Base-by-base conservation (phyloP, 2,329 filamentous ascomycete genomes). In the Pseudogymnoascus pannorum region DNA sequence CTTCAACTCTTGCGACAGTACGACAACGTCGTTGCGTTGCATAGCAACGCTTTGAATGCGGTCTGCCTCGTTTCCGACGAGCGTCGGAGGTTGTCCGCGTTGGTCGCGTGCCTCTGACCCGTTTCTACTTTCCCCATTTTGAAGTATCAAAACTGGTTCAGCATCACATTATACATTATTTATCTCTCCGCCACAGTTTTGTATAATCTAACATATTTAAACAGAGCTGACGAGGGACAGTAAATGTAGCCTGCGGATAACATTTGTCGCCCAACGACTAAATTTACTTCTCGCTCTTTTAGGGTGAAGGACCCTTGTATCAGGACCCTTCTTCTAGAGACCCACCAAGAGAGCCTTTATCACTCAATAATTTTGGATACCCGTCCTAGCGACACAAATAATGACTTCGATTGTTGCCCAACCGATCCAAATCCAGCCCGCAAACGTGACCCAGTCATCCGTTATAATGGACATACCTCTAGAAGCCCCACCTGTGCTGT, bases 401-500 rank as follows among this genome's bases (percentile, higher is more conserved):
- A 51, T 51, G 44, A 51, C 44, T 51, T 51, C 44, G 24, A 51
- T 51, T 51, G 44, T 51, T 51, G 44, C 44, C 44, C 44, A 51
- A 51, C 44, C 44, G 44, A 16, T 51, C 44, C 44, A 51, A 8
- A 29, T 51, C 24, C 44, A 29, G 5, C 44, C 44, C 24, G n/a
- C 44, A 29, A 51, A 51, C 44, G 44, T 51, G 44, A 51, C 24
- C 24, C 44, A 51, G 44, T 51, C 42, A 22, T 24, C 44, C n/a
- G 44, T 16, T 22, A 31, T 51, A 51, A 51, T 51, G 44, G 44
- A 51, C 8, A 51, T 51, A 11, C 44, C 44, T 6, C 44, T 51
- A 24, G 44, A 51, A 36, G 66, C 71, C 40, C 63, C 68, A 16
- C 60, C 64, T 18, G 48, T 67, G 40, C 66, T 68, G 26, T 64